Base-by-base conservation (phyloP, 805 yeast genomes). In the Candida takata region DNA sequence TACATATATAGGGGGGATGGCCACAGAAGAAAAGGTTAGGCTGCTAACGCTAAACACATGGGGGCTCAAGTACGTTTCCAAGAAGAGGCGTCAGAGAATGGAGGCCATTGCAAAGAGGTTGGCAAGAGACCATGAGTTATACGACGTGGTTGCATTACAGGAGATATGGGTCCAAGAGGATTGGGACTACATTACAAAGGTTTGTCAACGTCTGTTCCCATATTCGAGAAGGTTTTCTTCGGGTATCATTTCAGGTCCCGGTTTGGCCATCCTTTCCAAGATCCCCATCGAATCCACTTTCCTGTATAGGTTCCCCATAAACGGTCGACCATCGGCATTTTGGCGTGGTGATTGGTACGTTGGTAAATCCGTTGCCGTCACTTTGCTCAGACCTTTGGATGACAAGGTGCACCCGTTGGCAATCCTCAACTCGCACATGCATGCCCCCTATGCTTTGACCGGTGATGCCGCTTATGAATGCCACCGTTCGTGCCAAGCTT, bases 271-370 rank as follows among this genome's bases (percentile, higher is more conserved):
- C 7, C 57, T 92, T 31, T 85, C 95, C 12, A 78, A 83, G 45
- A 72, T 83, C 43, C 96, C 97, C 4, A 86, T 92, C 25, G 79
- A 70, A 33, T 73, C 78, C 12, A 76, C 95, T 0, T 84, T 82
- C 52, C 58, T 92, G 31, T 82, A 84, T 53, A 64, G 95, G 15
- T 92, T 85, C 53, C 95, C 97, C 0, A 74, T 92, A 42, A 92
- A 90, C 57, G 98, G 98, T 2, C 67, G 96, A 34, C 95, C 97
- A 2, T 76, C 86, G 28, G 98, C 98, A 1, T 80, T 92, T 44
- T 81, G 75, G 64, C 65, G 97, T 40, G 98, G 98, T 25, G 98
- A 92, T 57, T 92, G 97, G 95, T 85, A 74, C 47, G 98, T 92
- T 16, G 98, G 98, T 8, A 92, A 92, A 55, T 72, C 90, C 8